Conservation (phyloP, 495 filamentous ascomycete species). For the Haplographium delicatum region DNA sequence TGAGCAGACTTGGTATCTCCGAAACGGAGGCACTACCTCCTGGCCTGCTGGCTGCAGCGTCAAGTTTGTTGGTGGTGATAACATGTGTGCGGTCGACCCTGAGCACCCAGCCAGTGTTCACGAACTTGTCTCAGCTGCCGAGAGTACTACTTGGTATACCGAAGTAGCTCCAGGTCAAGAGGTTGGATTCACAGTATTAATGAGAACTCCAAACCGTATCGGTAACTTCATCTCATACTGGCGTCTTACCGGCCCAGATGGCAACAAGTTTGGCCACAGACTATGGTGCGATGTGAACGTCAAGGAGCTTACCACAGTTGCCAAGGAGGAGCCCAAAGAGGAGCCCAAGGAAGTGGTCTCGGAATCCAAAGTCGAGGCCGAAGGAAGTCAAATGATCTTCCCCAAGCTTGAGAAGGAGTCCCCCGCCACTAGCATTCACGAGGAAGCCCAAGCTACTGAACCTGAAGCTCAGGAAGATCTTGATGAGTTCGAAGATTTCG, state of each 20-base stretch:
- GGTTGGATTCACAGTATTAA: conserved; percentile 73
- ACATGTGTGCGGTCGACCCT: conserved; percentile 85
- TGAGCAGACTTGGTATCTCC: conserved; percentile 86
- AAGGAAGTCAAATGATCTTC: conserved; percentile 75
- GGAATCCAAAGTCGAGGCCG: conserved; percentile 19
- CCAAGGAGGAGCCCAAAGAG: conserved; percentile 29
- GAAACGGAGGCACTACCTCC: conserved; percentile 67
- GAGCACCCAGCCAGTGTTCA: conserved; percentile 67
- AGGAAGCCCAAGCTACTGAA: conserved; percentile 24
- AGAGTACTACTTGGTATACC: conserved; percentile 72
- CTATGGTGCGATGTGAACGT: conserved; percentile 93
- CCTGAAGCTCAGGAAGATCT: conserved; percentile 40
- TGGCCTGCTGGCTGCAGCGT: conserved; percentile 92
- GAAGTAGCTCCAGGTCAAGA: conserved; percentile 65
- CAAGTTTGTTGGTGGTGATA: conserved; percentile 87
- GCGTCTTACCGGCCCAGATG: conserved; percentile 81
- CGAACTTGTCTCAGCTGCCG: conserved; percentile 66
- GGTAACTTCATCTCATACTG: conserved; percentile 90
- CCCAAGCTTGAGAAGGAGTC: conserved; percentile 95
- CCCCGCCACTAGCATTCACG: conserved; percentile 69
- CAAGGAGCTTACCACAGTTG: conserved; percentile 27
- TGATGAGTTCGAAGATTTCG: conserved; percentile 63
- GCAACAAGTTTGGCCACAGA: conserved; percentile 80
- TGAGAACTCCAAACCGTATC: conserved; percentile 67
- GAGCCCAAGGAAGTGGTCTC: no score